Evolutionary conservation across 305 asterid genomes (phyloP).

Genomic region (Fraxinus ornus): DNA sequence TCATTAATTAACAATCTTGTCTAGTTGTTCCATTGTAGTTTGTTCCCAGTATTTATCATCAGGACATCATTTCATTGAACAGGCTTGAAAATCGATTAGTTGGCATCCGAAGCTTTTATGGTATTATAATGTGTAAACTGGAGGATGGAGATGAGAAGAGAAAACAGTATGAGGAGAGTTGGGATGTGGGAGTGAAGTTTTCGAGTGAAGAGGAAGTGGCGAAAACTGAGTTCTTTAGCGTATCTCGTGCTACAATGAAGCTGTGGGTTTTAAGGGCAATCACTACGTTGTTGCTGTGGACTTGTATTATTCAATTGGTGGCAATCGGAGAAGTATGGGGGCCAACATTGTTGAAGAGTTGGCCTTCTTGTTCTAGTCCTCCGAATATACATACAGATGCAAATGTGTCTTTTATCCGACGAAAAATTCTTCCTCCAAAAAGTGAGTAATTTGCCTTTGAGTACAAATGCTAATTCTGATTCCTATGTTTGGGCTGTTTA

Average conservation of each 20-base stretch:
- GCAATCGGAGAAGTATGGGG: conserved; percentile 41
- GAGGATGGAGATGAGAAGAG: not conserved
- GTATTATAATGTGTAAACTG: not conserved
- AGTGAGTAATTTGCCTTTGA: conserved; percentile 17
- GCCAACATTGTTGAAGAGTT: conserved; percentile 37
- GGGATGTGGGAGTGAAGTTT: not conserved
- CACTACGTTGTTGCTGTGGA: conserved; percentile 39
- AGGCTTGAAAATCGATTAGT: not conserved
- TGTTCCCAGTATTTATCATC: not conserved
- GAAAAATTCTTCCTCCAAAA: conserved; percentile 25
- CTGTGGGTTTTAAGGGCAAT: conserved; percentile 41
- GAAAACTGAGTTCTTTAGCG: not conserved
- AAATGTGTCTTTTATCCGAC: not conserved
- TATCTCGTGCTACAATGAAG: conserved; percentile 38
- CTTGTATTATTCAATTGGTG: conserved; percentile 40
- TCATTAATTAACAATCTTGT: not conserved
- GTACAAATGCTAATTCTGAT: not conserved
- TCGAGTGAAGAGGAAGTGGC: not conserved
- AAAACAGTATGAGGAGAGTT: not conserved
- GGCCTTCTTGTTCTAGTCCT: conserved; percentile 36
- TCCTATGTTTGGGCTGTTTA: not conserved
- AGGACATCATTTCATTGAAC: not conserved
- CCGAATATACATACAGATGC: not conserved
- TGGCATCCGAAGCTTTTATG: not conserved
- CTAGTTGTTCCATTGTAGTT: not conserved